These are phyloP conservation scores for Isatis tinctoria DNA, from an alignment of 345 rosid genomes.

Conservation along the genomic window DNA sequence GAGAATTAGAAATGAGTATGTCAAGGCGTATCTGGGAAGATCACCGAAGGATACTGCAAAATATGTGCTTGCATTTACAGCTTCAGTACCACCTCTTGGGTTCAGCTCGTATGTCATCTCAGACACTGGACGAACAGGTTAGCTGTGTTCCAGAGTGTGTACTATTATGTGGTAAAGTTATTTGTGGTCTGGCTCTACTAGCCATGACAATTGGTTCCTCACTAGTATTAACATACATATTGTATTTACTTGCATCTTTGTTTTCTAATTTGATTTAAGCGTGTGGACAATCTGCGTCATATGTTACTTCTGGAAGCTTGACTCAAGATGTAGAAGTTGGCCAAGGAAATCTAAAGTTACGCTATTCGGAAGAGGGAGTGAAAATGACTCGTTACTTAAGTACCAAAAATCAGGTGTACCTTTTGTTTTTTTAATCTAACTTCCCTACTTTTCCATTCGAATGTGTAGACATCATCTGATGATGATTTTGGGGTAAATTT, in stretches of 20 bases:
- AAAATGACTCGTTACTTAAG: constrained; percentile 54
- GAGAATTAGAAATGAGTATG: constrained; percentile 50
- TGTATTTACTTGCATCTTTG: constrained; percentile 15
- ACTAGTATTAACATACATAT: not conserved
- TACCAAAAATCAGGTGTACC: constrained; percentile 53
- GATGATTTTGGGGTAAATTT: constrained; percentile 39
- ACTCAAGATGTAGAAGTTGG: constrained; percentile 59
- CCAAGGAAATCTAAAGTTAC: constrained; percentile 71
- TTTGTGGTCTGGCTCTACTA: not conserved
- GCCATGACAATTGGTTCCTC: not conserved
- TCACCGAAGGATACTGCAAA: constrained; percentile 45
- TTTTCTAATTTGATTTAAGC: constrained; percentile 33
- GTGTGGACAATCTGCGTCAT: constrained; percentile 44
- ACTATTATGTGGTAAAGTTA: not conserved
- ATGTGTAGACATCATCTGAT: constrained; percentile 10
- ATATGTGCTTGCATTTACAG: constrained; percentile 84
- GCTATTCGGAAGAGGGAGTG: constrained; percentile 49
- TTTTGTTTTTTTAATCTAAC: not conserved
- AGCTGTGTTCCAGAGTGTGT: constrained; percentile 20
- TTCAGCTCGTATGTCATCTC: constrained; percentile 74
- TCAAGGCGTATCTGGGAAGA: constrained; percentile 68
- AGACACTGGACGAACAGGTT: constrained; percentile 59
- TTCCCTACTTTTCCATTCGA: not conserved
- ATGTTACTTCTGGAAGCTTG: constrained; percentile 40
- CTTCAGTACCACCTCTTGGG: constrained; percentile 86